phyloP scores from a whole-genome alignment of 192 early-diverging fungal species.

The Dissophora globulifera region DNA sequence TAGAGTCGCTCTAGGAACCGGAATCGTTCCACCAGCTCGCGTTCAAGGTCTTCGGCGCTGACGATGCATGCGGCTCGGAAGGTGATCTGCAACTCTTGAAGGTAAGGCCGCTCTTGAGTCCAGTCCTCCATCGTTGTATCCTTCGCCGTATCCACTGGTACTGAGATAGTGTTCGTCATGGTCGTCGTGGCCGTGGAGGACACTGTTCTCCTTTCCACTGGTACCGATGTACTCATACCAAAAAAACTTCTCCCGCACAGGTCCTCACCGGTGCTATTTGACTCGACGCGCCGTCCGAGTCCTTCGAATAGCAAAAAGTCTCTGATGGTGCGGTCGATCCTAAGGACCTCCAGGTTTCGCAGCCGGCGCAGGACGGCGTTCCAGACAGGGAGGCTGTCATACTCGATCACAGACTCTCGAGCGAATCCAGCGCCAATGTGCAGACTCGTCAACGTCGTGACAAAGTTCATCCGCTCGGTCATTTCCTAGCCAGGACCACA shows the following conservation, averaged over 20 bases:
- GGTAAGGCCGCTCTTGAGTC: conserved; percentile 21
- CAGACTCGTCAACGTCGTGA: conserved; percentile 21
- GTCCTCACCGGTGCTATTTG: too few species aligned
- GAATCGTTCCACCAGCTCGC: conserved; percentile 29
- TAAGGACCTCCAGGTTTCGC: conserved; percentile 13
- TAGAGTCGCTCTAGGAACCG: conserved; percentile 26
- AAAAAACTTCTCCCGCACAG: too few species aligned
- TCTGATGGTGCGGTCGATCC: conserved; percentile 20
- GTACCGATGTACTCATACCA: too few species aligned
- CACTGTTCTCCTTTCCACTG: not conserved
- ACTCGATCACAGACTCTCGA: conserved; percentile 1
- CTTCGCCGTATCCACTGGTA: not conserved
- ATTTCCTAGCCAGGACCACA: too few species aligned
- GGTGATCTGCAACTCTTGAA: conserved; percentile 21
- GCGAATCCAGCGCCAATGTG: conserved; percentile 20
- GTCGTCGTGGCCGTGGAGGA: not conserved
- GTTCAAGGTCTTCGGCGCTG: conserved; percentile 15
- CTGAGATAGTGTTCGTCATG: not conserved
- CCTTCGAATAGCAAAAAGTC: conserved; percentile 23
- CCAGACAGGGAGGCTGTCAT: conserved; percentile 15
- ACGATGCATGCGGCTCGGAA: conserved; percentile 12
- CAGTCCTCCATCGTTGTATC: conserved; percentile 2
- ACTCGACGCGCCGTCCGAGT: conserved; percentile 14
- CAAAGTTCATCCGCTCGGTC: conserved; percentile 6
- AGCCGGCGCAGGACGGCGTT: conserved; percentile 12